Evolutionary conservation across 495 filamentous ascomycete species (phyloP), one percentile per base, ranked within the genome.

Genomic region (Daldinia caldariorum): DNA sequence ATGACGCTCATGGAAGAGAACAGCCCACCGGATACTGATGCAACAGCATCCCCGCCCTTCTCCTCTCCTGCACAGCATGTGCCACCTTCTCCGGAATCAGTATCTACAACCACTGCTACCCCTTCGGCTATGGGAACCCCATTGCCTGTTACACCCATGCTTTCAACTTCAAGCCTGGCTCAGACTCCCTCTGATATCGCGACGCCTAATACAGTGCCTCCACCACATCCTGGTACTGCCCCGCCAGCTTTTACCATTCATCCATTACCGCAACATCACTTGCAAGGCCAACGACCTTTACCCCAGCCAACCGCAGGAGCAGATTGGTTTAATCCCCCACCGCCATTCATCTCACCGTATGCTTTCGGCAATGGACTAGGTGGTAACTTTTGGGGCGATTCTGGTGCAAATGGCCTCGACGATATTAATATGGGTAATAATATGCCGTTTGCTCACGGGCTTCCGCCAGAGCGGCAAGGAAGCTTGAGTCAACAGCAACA

Each of bases 401-500:
- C 79, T 4, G 72, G 80, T 47, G 77, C 58, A 75, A 83, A 41
- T 34, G 80, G 53, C 75, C 77, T 69, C 63, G 83, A 32, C 80
- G 66, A 72, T 26, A 39, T 73, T 18, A 61, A 60, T 8, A 62
- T 69, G 22, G 61, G 69, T 18, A 73, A 74, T 50, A 65, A 74
- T 50, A 65, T 67, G 50, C 71, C 78, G n/a, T 75, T 73, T 39
- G 50, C 66, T 16, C 56, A 65, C 32, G 73, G 71, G 47, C 77
- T 78, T 32, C 61, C 76, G 4, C 72, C 74, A 41, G 76, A 84
- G 75, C 81, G 89, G 9, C 83, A 87, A 45, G 86, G 88, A 47
- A 91, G 89, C 43, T 79, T 93, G 58, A 90, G 86, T 50, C 88
- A 90, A 59, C 84, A 90, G 72, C 88, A 92, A 75, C 90, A 92